A percentile compares a stretch with the other conserved stretches of the same genome.
Conservation (phyloP, 176 grass and related monocot genomes). For the Lolium multiflorum region DNA sequence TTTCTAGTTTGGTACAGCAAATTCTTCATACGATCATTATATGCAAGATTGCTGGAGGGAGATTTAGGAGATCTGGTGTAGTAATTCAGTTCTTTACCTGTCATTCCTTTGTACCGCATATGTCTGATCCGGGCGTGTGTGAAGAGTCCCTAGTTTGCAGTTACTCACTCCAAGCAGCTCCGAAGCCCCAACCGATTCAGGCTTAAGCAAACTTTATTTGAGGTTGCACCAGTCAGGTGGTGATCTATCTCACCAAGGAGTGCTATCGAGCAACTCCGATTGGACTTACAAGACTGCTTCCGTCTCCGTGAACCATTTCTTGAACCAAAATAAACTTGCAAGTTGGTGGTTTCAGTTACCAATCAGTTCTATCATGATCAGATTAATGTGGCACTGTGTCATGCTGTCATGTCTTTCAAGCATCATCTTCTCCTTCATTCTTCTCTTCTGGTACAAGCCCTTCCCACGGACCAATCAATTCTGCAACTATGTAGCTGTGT, state of each 20-base stretch:
- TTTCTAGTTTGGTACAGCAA: neutral
- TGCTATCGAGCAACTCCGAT: slow-evolving; percentile 11
- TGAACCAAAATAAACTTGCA: slow-evolving; percentile 36
- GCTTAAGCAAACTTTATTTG: slow-evolving; percentile 29
- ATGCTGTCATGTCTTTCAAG: slow-evolving; percentile 31
- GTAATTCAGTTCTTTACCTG: neutral
- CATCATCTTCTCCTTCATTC: neutral
- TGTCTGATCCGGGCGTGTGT: neutral
- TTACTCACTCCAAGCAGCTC: neutral
- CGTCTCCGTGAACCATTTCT: slow-evolving; percentile 7
- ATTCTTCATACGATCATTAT: neutral
- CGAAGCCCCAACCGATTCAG: neutral
- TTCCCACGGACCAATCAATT: neutral
- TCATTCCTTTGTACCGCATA: neutral
- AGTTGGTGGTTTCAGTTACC: slow-evolving; percentile 38
- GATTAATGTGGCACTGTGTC: slow-evolving; percentile 38
- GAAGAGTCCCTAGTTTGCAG: neutral
- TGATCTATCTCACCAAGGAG: slow-evolving; percentile 36
- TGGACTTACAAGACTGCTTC: slow-evolving; percentile 6
- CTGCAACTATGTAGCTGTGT: neutral
- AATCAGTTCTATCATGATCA: slow-evolving; percentile 40
- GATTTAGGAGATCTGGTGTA: slow-evolving; percentile 3
- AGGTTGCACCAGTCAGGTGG: slow-evolving; percentile 4
- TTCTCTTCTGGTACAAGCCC: neutral
- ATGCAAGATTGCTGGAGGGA: neutral